Base-by-base conservation (phyloP, 228 moss, liverwort and hornwort genomes). In the Sphagnum fallax region DNA sequence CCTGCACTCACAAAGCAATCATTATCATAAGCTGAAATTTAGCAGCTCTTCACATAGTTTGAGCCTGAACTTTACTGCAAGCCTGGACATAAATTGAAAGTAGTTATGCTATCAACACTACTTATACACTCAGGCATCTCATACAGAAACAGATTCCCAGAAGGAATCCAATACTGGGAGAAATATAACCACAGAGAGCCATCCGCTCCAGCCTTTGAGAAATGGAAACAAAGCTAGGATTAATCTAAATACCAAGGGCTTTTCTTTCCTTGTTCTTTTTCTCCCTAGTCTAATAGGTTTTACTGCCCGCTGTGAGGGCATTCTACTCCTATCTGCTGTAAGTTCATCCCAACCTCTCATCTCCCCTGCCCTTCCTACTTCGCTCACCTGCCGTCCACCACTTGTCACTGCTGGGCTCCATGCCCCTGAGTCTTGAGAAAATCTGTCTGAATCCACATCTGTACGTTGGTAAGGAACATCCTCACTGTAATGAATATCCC, bases 291-390 rank as follows among this genome's bases (percentile, higher is more conserved):
- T 85, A 5, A 75, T 71, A 48, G 77, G 53, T 58, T 73, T 78
- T 71, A 52, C 62, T 14, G 65, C 55, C 76, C 74, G 88, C 52
- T 76, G 79, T 47, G 77, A 63, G 65, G 88, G 92, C 92, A 87
- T 75, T 74, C 76, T 83, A 73, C 83, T 77, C 48, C 77, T 75
- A 65, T 92, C 95, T 64, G 76, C 85, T 69, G 79, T 89, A 77
- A 95, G 70, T 47, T 90, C 92, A 67, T 95, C 95, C 95, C 95
- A 92, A 52, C 95, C 95, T 65, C 90, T 88, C 83, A 92, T 66
- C 50, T 72, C 76, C 79, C 74, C 74, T 69, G 49, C 71, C 71
- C 61, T 61, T 7, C 63, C 73, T 63, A 63, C 52, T 69, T 74
- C 67, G 68, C 51, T 77, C 59, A 50, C 68, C 66, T 66, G 67